Evolutionary conservation across 148 eudicot genomes (phyloP), one percentile per base, ranked within the genome.

Genomic region (Suaeda aralocaspica): DNA sequence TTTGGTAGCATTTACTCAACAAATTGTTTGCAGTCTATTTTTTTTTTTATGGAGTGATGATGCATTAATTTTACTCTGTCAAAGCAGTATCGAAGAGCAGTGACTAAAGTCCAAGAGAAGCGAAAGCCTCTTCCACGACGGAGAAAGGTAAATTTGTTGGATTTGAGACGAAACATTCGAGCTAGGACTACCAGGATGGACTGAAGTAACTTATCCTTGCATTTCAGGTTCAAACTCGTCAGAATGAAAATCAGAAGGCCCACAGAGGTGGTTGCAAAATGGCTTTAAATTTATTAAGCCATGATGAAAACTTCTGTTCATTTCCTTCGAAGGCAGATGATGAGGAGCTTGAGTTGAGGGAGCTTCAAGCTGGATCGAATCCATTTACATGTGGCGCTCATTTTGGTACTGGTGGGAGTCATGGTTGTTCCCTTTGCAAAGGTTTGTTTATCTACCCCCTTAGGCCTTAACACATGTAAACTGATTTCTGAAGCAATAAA

Each of bases 361-460:
- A 84, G 79, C 75, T 83, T 68, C 89, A 84, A 81, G 89, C 84
- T 71, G 96, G 91, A 70, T 78, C 91, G 12, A 85, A 80, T 81
- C 88, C 93, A 46, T 62, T 80, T 34, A 80, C 85, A 30, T 89
- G 98, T 81, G 81, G 83, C 68, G 84, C 83, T 63, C 97, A 94
- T 82, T 84, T 91, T 49, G 72, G 86, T 42, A 77, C 73, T 70
- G 85, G 74, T 83, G 86, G 83, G 61, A 72, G 75, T 64, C 85
- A 79, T 77, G 79, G 89, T 19, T 94, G 99, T 84, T 84, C 97
- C 69, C 88, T 94, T 59, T 94, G 99, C 84, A 94, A 91, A 94
- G 97, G 99, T 94, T 69, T 71, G 82, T 44, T 68, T 58, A 4
- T 18, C 7, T 26, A 10, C 41, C 24, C 51, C 13, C 45, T 30